phyloP scores from a whole-genome alignment of 2,329 filamentous ascomycete genomes.

The Sporothrix luriei region DNA sequence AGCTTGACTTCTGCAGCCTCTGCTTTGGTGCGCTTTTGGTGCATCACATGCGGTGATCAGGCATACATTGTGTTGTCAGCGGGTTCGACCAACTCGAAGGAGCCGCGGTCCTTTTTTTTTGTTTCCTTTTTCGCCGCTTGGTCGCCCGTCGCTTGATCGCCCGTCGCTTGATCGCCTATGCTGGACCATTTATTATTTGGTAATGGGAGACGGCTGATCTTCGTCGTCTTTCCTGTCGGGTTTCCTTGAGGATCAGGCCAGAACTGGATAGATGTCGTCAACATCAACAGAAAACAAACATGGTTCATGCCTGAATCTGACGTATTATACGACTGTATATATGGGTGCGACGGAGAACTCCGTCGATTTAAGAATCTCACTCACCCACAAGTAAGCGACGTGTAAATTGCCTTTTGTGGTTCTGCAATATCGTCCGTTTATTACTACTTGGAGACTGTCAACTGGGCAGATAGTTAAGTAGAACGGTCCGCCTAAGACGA shows the following conservation, averaged over 20 bases:
- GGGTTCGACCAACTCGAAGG: neutral
- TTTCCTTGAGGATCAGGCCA: neutral
- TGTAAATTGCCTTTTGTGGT: neutral
- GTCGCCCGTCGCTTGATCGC: neutral
- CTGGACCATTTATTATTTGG: neutral
- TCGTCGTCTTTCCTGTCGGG: neutral
- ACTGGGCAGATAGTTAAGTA: neutral
- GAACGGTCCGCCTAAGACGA: neutral
- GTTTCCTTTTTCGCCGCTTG: neutral
- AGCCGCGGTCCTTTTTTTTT: conserved; percentile 4
- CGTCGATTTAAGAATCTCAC: neutral
- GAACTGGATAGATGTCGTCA: too few relatives aligned
- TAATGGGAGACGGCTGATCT: neutral
- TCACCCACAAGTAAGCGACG: conserved; percentile 6
- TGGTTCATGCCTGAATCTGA: too few relatives aligned
- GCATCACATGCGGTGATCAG: conserved; percentile 13
- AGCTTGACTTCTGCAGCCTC: neutral
- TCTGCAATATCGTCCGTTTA: neutral
- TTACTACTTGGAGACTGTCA: neutral
- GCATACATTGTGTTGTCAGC: too few relatives aligned
- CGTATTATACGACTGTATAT: too few relatives aligned
- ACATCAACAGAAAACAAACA: neutral
- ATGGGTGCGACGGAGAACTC: too few relatives aligned
- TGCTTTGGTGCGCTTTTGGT: neutral
- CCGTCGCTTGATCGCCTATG: neutral